Conservation (phyloP, 2,329 filamentous ascomycete genomes). For the Beauveria bassiana region DNA sequence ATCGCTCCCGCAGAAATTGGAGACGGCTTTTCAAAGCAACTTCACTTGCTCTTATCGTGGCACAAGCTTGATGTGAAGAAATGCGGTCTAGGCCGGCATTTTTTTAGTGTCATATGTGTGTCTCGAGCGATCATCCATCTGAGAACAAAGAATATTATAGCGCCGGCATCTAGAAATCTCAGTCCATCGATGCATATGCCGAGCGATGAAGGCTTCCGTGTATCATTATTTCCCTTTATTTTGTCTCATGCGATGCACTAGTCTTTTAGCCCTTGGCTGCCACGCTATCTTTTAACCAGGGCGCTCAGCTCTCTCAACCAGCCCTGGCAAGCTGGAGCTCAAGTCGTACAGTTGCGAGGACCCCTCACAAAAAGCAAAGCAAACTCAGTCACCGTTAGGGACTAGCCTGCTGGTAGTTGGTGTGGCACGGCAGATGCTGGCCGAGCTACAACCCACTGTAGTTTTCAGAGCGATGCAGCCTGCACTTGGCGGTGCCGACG, state of each 20-base stretch:
- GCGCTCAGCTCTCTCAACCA: not conserved
- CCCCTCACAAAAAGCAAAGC: not conserved
- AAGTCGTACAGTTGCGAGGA: not conserved
- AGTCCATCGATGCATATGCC: conserved; percentile 1
- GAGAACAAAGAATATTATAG: not conserved
- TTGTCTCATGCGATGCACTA: not conserved
- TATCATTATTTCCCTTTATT: not conserved
- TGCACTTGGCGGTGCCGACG: not conserved
- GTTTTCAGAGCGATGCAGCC: not conserved
- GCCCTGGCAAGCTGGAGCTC: not conserved
- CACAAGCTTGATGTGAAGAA: not conserved
- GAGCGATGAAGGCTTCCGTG: not conserved
- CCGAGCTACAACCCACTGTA: too few relatives aligned
- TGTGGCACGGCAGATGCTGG: conserved; percentile 1
- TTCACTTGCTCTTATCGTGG: not conserved
- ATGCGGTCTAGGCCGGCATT: not conserved
- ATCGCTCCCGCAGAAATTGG: not conserved
- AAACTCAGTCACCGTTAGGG: too few relatives aligned
- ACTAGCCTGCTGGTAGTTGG: not conserved
- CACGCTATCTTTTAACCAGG: not conserved
- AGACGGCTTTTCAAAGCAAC: not conserved
- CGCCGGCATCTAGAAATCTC: conserved; percentile 5
- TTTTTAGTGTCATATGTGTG: not conserved
- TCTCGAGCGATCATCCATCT: not conserved
- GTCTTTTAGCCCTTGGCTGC: not conserved